Conservation (phyloP, 768 basidiomycete genomes). For the Chalciporus sphaerocephalus region DNA sequence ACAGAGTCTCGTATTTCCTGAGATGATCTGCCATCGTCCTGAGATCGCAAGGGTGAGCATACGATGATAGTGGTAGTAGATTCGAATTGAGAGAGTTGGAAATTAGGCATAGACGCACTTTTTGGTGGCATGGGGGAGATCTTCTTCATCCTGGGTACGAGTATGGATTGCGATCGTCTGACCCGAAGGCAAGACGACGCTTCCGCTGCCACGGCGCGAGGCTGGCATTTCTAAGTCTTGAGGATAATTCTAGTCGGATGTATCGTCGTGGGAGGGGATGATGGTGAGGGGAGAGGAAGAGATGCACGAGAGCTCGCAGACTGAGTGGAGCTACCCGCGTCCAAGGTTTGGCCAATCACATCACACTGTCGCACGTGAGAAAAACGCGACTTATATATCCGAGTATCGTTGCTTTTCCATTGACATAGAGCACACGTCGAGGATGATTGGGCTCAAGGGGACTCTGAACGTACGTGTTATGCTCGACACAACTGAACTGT, state of each 20-base stretch:
- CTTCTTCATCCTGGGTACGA: constrained; percentile 80
- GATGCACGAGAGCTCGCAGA: too few species aligned
- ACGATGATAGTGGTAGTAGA: background rate
- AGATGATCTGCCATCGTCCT: constrained; percentile 95
- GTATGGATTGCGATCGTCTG: constrained; percentile 84
- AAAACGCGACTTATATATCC: constrained; percentile 15
- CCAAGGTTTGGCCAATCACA: too few species aligned
- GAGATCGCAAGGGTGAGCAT: constrained; percentile 9
- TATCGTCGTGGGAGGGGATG: constrained; percentile 17
- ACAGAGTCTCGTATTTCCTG: constrained; percentile 84
- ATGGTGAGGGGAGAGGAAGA: background rate
- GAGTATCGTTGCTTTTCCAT: background rate
- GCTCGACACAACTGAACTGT: too few species aligned
- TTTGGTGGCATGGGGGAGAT: constrained; percentile 91
- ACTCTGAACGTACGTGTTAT: constrained; percentile 68
- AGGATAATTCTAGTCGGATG: background rate
- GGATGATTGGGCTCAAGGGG: constrained; percentile 93
- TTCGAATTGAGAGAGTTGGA: background rate
- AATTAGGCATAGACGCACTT: constrained; percentile 46
- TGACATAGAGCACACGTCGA: too few species aligned
- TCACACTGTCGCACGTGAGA: constrained; percentile 23
- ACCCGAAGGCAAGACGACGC: constrained; percentile 65
- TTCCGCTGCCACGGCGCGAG: constrained; percentile 77
- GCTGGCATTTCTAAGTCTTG: constrained; percentile 46
- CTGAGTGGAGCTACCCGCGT: background rate